Evolutionary conservation across 1,139 yeast species (phyloP), one percentile per base, ranked within the genome.

Genomic region (Saccharomyces hybrid): DNA sequence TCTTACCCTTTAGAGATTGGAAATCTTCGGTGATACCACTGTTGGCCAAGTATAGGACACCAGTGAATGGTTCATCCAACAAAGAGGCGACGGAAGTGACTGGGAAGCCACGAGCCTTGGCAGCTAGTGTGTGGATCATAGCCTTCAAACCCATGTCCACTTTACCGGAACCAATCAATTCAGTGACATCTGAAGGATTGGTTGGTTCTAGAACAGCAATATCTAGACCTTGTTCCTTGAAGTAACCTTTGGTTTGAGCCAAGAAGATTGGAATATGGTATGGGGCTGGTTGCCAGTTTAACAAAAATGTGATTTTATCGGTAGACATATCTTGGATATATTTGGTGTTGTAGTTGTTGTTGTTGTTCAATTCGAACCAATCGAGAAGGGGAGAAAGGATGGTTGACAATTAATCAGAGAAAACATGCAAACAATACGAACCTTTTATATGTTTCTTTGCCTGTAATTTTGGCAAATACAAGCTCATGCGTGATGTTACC

Each of bases 91-190:
- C 76, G 9, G 83, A 78, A 28, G 82, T 80, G 29, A 80, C 82
- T 26, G 82, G 82, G 65, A 72, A 80, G 3, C 83, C 83, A 58
- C 83, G 74, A 16, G 84, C 84, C 64, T 79, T 79, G 21, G 83
- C 83, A 56, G 84, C 84, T 60, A 80, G 71, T 2, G 84, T 80
- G 61, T 80, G 84, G 59, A 80, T 80, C 84, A 80, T 80, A 48
- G 84, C 84, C 66, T 80, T 80, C 59, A 80, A 71, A 14, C 84
- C 84, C 81, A 80, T 78, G 64, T 80, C 83, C 53, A 79, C 73
- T 61, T 80, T 80, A 19, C 83, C 83, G 2, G 79, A 73, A 3
- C 84, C 84, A 64, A 80, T 77, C 61, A 80, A 72, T 59, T 79
- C 83, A 48, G 83, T 80, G 48, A 80, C 84, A 67, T 80, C 84